phyloP scores from a whole-genome alignment of 106 monocot species.

The Dendrobium chrysotoxum region DNA sequence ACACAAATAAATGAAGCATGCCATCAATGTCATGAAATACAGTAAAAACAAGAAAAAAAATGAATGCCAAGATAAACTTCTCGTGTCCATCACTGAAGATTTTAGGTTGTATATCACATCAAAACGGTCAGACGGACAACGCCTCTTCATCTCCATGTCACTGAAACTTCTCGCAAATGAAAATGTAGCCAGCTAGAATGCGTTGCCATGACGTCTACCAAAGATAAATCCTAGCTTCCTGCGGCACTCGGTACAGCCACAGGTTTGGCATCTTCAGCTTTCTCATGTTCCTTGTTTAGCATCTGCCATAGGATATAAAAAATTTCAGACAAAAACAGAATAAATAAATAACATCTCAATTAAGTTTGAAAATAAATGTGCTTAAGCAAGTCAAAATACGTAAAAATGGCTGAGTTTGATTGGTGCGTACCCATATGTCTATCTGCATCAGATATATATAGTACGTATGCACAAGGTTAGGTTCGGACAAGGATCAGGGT shows the following conservation, averaged over 20 bases:
- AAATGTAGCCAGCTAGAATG: not conserved
- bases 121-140: not conserved
- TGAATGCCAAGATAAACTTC: not conserved
- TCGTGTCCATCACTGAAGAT: not conserved
- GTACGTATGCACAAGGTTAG: too few species aligned
- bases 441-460: not conserved
- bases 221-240: slow-evolving; percentile 2
- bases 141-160: not conserved
- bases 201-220: not conserved
- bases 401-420: not conserved
- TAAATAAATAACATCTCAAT: not conserved
- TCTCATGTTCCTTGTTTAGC: slow-evolving; percentile 99
- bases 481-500: not conserved
- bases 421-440: not conserved
- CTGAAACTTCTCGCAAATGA: not conserved
- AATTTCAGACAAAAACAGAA: not conserved
- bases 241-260: slow-evolving; percentile 14
- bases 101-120: not conserved
- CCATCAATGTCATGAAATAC: not conserved
- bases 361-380: not conserved
- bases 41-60: not conserved
- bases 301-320: slow-evolving; percentile 26
- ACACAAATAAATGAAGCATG: not conserved
- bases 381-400: not conserved
- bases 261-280: slow-evolving; percentile 81